Base-by-base conservation (phyloP, 2,329 filamentous ascomycete species). In the Aspergillus quadrilineatus region DNA sequence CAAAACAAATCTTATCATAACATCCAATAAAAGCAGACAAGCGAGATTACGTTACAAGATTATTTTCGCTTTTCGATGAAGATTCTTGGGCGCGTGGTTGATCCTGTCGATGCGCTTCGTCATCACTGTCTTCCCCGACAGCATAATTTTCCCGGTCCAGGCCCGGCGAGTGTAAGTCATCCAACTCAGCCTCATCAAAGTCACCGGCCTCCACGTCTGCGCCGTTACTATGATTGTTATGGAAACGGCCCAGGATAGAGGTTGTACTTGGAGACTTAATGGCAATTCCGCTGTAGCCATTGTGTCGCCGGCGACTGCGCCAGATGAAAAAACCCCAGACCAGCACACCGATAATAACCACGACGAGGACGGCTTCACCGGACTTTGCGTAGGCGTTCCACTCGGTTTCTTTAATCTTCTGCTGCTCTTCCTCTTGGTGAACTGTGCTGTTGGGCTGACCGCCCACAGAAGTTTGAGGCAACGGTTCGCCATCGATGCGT, bases 381-480 rank as follows among this genome's bases (percentile, higher is more conserved):
- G 90, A 94, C 66, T 89, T 88, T 69, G 88, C 89, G 74, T 97
- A 97, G 0, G 92, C 92, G 50, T 87, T 84, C 89, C 92, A 95
- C 67, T 92, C 89, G 15, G 92, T 91, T 29, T 90, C 85, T 64
- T 92, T 85, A n/a, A 96, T 75, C 68, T 89, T 86, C 68, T 89
- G 81, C 61, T 86, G 83, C 67, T 89, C 85, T 32, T 83, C 83
- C 67, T 89, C 81, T 65, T 85, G 84, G n/a, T 82, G 84, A 12
- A 79, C 79, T 28, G 84, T 91, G 60, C 83, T 86, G 70, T 89
- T 89, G 3, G 85, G 83, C 46, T 89, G 86, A 32, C 84, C 87
- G 48, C 89, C 89, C 2, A 94, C 89, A 15, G 87, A 89, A 1
- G 89, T 92, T 64, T 90, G 83, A 5, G 85, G 86, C 1, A 89